phyloP scores from a whole-genome alignment of 140 eudicot species.

The Bidens hawaiensis region DNA sequence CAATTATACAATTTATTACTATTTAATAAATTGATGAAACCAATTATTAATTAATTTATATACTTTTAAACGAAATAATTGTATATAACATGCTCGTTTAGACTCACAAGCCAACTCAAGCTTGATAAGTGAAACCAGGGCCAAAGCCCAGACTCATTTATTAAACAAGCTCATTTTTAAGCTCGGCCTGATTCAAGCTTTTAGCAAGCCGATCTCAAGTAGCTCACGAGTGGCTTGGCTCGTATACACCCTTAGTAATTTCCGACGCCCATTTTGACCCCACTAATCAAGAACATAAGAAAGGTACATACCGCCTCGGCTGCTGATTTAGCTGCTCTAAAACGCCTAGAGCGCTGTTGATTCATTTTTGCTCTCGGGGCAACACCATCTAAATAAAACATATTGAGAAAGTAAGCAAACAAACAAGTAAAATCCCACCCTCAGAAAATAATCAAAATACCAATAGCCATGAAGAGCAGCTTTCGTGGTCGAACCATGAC shows the following conservation, averaged over 20 bases:
- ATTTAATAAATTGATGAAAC: not conserved
- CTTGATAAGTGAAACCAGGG: too few relatives aligned
- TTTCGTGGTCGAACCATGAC: slow-evolving; percentile 94
- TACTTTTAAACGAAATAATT: too few relatives aligned
- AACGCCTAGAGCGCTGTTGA: slow-evolving; percentile 93
- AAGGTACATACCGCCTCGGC: slow-evolving; percentile 65
- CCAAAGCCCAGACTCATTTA: too few relatives aligned
- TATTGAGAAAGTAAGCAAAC: slow-evolving; percentile 12
- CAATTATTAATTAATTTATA: too few relatives aligned
- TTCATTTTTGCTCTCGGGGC: slow-evolving; percentile 99
- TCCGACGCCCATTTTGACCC: not conserved
- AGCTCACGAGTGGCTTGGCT: too few relatives aligned
- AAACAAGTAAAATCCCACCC: too few relatives aligned
- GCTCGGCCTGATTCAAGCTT: too few relatives aligned
- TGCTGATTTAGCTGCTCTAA: slow-evolving; percentile 95
- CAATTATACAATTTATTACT: not conserved
- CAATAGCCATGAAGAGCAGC: slow-evolving; percentile 91
- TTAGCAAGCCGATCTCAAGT: too few relatives aligned
- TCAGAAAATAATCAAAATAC: slow-evolving; percentile 37
- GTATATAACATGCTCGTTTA: too few relatives aligned
- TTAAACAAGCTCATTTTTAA: too few relatives aligned
- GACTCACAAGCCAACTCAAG: too few relatives aligned
- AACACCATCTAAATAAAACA: slow-evolving; percentile 70
- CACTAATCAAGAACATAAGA: not conserved
- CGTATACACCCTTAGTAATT: too few relatives aligned